These are phyloP conservation scores for Coemansia sp. DNA, from an alignment of 192 early-diverging fungal species.

Conservation along the genomic window DNA sequence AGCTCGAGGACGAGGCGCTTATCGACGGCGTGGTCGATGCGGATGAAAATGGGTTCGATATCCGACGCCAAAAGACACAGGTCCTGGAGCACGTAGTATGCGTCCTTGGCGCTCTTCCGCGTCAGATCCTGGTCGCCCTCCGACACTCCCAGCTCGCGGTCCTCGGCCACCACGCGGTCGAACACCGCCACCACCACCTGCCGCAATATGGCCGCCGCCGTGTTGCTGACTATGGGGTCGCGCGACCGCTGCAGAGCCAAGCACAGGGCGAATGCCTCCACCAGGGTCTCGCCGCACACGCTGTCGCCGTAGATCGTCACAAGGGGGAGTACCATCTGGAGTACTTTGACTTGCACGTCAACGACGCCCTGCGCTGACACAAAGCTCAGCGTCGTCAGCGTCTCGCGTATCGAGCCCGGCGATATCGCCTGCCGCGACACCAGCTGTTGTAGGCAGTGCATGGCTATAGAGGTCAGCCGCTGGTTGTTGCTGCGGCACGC, in stretches of 20 bases:
- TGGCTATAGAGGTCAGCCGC: conserved; percentile 76
- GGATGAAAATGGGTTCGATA: conserved; percentile 66
- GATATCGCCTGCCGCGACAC: conserved; percentile 39
- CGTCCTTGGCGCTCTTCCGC: conserved; percentile 72
- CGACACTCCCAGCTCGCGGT: conserved; percentile 6
- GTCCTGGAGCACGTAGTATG: conserved; percentile 89
- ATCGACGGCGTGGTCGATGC: conserved; percentile 42
- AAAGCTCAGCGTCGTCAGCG: conserved; percentile 71
- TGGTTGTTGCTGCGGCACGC: conserved; percentile 84
- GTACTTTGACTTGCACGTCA: conserved; percentile 90
- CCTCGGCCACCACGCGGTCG: conserved; percentile 45
- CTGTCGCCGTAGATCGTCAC: conserved; percentile 72
- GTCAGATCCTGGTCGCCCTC: conserved; percentile 31
- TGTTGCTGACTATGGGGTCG: conserved; percentile 51
- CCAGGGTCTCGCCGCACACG: conserved; percentile 80
- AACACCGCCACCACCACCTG: conserved; percentile 53
- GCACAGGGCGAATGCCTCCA: conserved; percentile 82
- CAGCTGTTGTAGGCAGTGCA: conserved; percentile 75
- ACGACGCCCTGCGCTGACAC: conserved; percentile 61
- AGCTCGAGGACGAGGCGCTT: conserved; percentile 88
- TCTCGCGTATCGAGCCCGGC: conserved; percentile 56
- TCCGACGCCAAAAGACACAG: conserved; percentile 77
- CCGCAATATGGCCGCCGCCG: conserved; percentile 47
- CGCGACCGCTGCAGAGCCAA: conserved; percentile 84
- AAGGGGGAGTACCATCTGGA: conserved; percentile 90